Evolutionary conservation across 139 green algal genomes (phyloP).

Genomic region (Tetraselmis striata): DNA sequence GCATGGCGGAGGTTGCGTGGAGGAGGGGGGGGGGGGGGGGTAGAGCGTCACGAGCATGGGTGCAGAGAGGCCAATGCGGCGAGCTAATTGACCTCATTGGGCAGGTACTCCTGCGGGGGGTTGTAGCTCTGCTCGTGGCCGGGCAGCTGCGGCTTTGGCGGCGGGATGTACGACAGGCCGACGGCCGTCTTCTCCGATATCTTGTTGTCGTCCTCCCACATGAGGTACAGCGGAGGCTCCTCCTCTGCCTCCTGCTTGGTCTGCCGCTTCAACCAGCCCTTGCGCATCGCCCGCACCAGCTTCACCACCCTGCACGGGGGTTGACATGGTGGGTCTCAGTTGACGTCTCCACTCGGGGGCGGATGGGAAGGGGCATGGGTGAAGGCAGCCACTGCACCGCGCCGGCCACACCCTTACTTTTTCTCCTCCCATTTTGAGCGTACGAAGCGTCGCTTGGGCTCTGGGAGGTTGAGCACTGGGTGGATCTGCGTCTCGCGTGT

Average conservation of each 20-base stretch:
- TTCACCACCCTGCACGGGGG: constrained; percentile 47
- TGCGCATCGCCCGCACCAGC: constrained; percentile 83
- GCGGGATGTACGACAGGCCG: constrained; percentile 84
- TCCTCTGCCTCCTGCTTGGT: constrained; percentile 26
- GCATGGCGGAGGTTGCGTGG: background rate
- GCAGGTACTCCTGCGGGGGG: constrained; percentile 89
- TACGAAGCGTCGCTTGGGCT: constrained; percentile 93
- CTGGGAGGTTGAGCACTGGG: constrained; percentile 71
- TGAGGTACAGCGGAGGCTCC: constrained; percentile 64
- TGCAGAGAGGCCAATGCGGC: background rate
- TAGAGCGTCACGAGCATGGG: background rate
- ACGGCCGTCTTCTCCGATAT: constrained; percentile 50
- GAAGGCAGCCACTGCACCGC: background rate
- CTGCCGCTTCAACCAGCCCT: constrained; percentile 78
- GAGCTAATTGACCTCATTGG: constrained; percentile 53
- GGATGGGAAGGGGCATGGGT: too few relatives aligned
- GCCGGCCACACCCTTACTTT: constrained; percentile 48
- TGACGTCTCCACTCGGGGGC: too few relatives aligned
- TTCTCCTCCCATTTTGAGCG: constrained; percentile 96
- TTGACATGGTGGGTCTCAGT: background rate
- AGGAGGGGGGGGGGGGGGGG: background rate
- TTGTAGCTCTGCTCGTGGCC: constrained; percentile 93
- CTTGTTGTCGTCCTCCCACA: constrained; percentile 85
- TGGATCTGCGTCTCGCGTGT: constrained; percentile 59
- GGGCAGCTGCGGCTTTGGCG: constrained; percentile 84